Percentiles rank a stretch among this genome's conserved stretches.
Evolutionary conservation across 106 monocot genomes (phyloP).

Genomic region (Vanilla planifolia): DNA sequence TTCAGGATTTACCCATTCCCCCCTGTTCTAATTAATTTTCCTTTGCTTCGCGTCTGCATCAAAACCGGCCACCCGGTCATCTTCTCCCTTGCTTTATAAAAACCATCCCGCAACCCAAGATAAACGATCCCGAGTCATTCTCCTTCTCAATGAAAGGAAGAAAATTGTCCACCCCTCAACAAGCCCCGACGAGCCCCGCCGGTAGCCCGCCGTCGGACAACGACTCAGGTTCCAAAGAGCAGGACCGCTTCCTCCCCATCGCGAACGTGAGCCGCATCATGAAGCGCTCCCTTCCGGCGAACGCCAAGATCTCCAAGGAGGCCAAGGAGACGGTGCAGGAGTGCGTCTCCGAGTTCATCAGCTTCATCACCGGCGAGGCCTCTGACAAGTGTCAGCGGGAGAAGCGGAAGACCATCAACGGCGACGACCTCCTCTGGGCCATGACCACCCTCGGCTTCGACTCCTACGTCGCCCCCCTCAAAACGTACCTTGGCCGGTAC

Average conservation of each 20-base stretch:
- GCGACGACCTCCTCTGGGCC: constrained; percentile 65
- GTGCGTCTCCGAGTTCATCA: constrained; percentile 77
- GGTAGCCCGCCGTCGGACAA: constrained; percentile 14
- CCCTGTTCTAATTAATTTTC: too few species aligned
- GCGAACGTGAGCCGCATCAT: constrained; percentile 48
- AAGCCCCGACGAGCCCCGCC: neutral
- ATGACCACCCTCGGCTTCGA: constrained; percentile 56
- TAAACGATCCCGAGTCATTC: constrained; percentile 3
- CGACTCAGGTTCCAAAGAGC: constrained; percentile 14
- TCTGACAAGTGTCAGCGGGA: constrained; percentile 72
- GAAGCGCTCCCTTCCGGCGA: constrained; percentile 51
- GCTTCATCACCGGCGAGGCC: constrained; percentile 72
- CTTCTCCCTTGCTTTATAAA: neutral
- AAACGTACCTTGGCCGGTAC: constrained; percentile 26
- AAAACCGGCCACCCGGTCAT: neutral
- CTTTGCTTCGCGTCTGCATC: neutral
- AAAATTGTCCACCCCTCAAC: neutral
- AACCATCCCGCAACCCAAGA: too few species aligned
- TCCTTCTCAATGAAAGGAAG: constrained; percentile 34
- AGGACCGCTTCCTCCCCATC: constrained; percentile 40
- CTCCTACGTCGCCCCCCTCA: constrained; percentile 32
- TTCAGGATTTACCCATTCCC: too few species aligned
- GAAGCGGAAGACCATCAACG: constrained; percentile 69
- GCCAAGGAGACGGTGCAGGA: constrained; percentile 75
- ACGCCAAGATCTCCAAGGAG: constrained; percentile 71